Evolutionary conservation across 2,329 filamentous ascomycete genomes (phyloP).

Genomic region (Dactylellina drechsleri): DNA sequence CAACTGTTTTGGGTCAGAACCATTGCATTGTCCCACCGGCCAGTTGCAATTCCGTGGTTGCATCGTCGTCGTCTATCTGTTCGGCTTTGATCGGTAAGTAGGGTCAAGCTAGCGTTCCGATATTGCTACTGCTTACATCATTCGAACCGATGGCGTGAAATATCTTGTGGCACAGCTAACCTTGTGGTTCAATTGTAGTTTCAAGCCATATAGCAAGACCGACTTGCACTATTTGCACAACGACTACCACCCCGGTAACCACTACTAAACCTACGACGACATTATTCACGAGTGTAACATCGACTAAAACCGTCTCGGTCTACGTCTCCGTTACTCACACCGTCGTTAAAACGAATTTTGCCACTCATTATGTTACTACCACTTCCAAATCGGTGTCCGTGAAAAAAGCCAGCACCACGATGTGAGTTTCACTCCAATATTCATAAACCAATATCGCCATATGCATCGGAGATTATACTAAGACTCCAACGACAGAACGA

Average conservation of each 20-base stretch:
- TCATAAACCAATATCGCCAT: no score
- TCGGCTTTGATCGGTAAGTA: slow-evolving; percentile 27
- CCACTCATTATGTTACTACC: slow-evolving; percentile 12
- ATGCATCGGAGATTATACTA: no score
- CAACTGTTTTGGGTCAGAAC: slow-evolving; percentile 14
- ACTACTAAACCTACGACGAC: slow-evolving; percentile 3
- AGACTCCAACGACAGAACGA: not conserved
- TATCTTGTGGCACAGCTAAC: not conserved
- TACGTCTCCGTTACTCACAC: not conserved
- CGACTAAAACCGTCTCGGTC: slow-evolving; percentile 5
- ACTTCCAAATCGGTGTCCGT: not conserved
- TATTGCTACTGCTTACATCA: not conserved
- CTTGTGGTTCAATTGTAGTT: not conserved
- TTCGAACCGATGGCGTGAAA: no score
- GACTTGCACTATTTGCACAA: slow-evolving; percentile 14
- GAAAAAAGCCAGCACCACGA: not conserved
- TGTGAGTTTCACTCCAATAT: slow-evolving; percentile 8
- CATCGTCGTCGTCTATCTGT: not conserved
- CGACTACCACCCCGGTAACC: not conserved
- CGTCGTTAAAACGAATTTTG: slow-evolving; percentile 13
- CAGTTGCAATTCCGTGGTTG: not conserved
- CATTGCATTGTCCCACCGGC: slow-evolving; percentile 28
- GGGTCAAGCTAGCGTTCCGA: not conserved
- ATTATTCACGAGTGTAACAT: not conserved
- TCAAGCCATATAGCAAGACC: slow-evolving; percentile 11